phyloP scores from a whole-genome alignment of 768 basidiomycete species.

The Tephrocybe sp. region DNA sequence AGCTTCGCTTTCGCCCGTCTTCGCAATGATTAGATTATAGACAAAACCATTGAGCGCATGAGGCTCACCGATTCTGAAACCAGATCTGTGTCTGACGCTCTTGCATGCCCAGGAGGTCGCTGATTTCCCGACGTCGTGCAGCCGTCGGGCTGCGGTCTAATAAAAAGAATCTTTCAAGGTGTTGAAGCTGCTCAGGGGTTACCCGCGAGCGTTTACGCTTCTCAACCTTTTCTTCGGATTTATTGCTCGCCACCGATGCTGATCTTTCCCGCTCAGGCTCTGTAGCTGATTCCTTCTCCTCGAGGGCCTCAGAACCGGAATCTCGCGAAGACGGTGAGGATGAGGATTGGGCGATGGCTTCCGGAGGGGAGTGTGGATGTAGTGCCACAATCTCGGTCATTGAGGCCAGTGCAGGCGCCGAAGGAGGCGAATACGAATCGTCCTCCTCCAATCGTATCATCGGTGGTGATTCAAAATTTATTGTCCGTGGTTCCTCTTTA shows the following conservation, averaged over 20 bases:
- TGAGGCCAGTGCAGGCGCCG: constrained; percentile 15
- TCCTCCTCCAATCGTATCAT: constrained; percentile 7
- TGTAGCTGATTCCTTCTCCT: constrained; percentile 32
- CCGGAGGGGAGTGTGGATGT: constrained; percentile 20
- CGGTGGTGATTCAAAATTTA: constrained; percentile 21
- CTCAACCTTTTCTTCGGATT: constrained; percentile 57
- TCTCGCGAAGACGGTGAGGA: constrained; percentile 13
- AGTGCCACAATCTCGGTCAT: constrained; percentile 17
- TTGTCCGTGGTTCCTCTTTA: constrained; percentile 17
- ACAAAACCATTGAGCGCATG: neutral
- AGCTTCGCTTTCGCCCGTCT: constrained; percentile 85
- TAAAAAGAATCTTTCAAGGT: constrained; percentile 70
- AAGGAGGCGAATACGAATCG: neutral
- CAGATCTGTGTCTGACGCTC: constrained; percentile 89
- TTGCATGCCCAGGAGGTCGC: constrained; percentile 73
- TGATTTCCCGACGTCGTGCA: constrained; percentile 69
- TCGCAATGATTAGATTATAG: constrained; percentile 1
- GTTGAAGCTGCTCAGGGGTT: constrained; percentile 76
- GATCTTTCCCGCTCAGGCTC: constrained; percentile 35
- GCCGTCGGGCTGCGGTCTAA: constrained; percentile 73
- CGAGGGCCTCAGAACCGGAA: constrained; percentile 19
- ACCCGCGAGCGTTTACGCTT: constrained; percentile 78
- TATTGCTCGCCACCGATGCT: constrained; percentile 23
- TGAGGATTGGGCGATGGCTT: neutral
- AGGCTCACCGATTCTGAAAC: constrained; percentile 79